Base-by-base conservation (phyloP, 345 rosid species). In the Erysimum cheiranthoides region DNA sequence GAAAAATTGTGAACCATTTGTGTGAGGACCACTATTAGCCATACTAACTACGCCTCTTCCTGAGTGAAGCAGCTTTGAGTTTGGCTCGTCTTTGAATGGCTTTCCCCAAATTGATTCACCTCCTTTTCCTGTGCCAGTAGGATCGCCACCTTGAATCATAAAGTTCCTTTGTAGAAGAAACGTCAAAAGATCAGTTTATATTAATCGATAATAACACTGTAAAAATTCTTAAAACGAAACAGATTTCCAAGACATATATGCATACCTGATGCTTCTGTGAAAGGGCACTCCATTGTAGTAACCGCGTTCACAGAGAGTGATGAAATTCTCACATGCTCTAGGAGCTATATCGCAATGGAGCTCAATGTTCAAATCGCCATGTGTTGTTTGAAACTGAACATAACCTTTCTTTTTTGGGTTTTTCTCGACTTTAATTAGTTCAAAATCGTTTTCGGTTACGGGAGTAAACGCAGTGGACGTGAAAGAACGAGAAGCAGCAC, bases 131-230 rank as follows among this genome's bases (percentile, higher is more conserved):
- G 94, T 92, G 32, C 98, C 93, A 62, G 93, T 93, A 58, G 99
- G 99, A 81, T 95, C 98, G 53, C 99, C 96, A 21, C 98, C 98
- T 87, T 95, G 99, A 79, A 95, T 90, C 97, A 90, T 95, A 79
- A 92, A 95, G 85, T 89, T 95, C 86, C 98, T 88, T 73, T 14
- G 10, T 0, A 30, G 36, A 42, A 76, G 53, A 66, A 31, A 39
- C 8, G 54, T 59, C 51, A 67, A 65, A 36, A 45, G 10, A 7
- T 6, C 35, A 30, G 10, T 30, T 60, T 42, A 13, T 28, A 50
- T 68, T 11, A 65, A 28, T 42, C 5, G 1, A 42, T 6, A 49
- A 45, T 16, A 34, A 51, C 31, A 18, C 10, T 0, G 51, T 16
- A 17, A 51, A 42, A 18, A 18, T 9, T 68, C 27, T 53, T 3